Conservation (phyloP, 495 filamentous ascomycete species). For the Corynascus novoguineensis region DNA sequence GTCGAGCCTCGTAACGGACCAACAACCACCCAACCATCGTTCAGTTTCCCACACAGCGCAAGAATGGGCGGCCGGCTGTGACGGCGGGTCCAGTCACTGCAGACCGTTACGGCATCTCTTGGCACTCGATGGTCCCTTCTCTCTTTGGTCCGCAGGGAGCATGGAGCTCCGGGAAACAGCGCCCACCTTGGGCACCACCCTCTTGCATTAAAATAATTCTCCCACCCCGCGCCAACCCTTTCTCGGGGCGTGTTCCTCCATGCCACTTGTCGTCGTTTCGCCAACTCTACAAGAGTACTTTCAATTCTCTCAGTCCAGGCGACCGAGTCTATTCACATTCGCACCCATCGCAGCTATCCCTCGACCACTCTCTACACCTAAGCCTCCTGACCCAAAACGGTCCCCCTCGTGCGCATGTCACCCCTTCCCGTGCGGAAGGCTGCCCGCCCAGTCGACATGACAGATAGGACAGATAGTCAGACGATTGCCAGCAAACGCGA, state of each 20-base stretch:
- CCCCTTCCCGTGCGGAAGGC: slow-evolving; percentile 16
- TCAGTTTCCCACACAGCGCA: not conserved
- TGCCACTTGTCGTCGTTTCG: slow-evolving; percentile 2
- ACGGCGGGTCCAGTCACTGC: slow-evolving; percentile 17
- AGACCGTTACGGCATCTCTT: slow-evolving; percentile 20
- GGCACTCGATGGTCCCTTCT: slow-evolving; percentile 8
- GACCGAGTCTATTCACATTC: slow-evolving; percentile 14
- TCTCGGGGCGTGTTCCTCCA: slow-evolving; percentile 5
- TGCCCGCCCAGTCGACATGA: slow-evolving; percentile 7
- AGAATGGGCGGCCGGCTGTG: slow-evolving; percentile 3
- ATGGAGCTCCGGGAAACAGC: not conserved
- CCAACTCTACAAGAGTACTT: slow-evolving; percentile 9
- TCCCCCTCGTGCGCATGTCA: slow-evolving; percentile 19
- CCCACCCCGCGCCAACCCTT: slow-evolving; percentile 18
- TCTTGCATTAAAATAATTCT: slow-evolving; percentile 24
- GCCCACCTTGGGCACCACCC: slow-evolving; percentile 13
- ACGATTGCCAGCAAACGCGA: slow-evolving; percentile 12
- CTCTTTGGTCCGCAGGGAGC: not conserved
- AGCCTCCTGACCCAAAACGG: not conserved
- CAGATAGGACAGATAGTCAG: slow-evolving; percentile 14
- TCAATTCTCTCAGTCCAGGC: slow-evolving; percentile 10
- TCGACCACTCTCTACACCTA: slow-evolving; percentile 2
- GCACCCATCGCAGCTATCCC: not conserved
- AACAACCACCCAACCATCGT: not conserved
- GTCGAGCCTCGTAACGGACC: slow-evolving; percentile 12